A percentile compares a stretch with the other conserved stretches of the same genome.
phyloP scores from a whole-genome alignment of 1,284 basidiomycete genomes.

The Trichosporon sp. region DNA sequence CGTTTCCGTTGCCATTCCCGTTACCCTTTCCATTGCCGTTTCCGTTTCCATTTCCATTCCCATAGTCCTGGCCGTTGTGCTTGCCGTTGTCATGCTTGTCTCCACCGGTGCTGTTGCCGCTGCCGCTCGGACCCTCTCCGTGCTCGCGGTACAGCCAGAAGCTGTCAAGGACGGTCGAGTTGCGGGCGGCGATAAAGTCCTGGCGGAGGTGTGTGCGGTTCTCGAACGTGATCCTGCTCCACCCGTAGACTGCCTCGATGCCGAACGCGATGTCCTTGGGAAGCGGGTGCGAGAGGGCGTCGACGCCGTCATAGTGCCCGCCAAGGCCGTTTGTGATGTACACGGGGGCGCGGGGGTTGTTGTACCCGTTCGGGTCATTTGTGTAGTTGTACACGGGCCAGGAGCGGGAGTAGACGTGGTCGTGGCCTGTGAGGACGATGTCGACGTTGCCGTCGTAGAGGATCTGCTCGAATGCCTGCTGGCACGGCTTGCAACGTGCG shows the following conservation, averaged over 20 bases:
- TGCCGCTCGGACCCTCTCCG: background rate
- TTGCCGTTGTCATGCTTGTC: background rate
- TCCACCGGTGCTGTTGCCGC: background rate
- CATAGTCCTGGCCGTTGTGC: background rate
- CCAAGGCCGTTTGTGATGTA: constrained; percentile 41
- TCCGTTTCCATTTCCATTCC: background rate
- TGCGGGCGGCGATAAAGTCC: constrained; percentile 23
- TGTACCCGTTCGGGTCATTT: constrained; percentile 27
- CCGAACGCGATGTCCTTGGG: constrained; percentile 26
- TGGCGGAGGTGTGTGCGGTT: constrained; percentile 34
- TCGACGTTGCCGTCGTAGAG: constrained; percentile 43
- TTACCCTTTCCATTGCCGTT: background rate
- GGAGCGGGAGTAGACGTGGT: constrained; percentile 40
- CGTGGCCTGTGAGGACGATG: constrained; percentile 39
- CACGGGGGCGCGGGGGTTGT: constrained; percentile 25
- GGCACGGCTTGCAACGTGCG: constrained; percentile 27
- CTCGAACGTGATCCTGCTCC: constrained; percentile 35
- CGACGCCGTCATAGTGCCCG: constrained; percentile 40
- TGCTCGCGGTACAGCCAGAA: constrained; percentile 25
- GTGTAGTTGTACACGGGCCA: constrained; percentile 37
- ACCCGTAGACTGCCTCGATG: constrained; percentile 33
- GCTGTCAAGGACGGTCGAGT: constrained; percentile 24
- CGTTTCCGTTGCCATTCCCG: background rate
- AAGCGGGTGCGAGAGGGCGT: constrained; percentile 22
- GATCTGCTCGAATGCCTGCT: constrained; percentile 40